A percentile compares a stretch with the other conserved stretches of the same genome.
These are phyloP conservation scores for Arabidopsis suecica DNA, from an alignment of 345 rosid genomes.

Conservation along the genomic window DNA sequence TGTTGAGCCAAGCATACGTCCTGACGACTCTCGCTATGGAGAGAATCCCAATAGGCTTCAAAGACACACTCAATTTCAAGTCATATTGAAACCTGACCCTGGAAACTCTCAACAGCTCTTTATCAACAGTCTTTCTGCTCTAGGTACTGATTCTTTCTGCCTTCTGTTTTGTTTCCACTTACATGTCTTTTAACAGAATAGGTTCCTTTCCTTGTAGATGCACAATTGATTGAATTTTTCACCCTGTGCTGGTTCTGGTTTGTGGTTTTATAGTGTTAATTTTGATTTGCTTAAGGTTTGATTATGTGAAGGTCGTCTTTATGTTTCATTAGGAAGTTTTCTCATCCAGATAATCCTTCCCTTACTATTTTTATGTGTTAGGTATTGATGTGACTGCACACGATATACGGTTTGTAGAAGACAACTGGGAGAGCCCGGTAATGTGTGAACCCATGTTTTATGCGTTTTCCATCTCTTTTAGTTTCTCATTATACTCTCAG, in stretches of 20 bases:
- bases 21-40: slow-evolving; percentile 96
- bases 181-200: not conserved
- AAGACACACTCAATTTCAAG: slow-evolving; percentile 98
- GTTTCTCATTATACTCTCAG: slow-evolving; percentile 9
- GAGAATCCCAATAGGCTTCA: slow-evolving; percentile 98
- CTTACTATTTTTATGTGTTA: slow-evolving; percentile 31
- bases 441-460: slow-evolving; percentile 22
- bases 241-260: not conserved
- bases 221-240: not conserved
- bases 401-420: slow-evolving; percentile 96
- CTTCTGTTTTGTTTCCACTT: not conserved
- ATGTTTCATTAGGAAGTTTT: not conserved
- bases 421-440: slow-evolving; percentile 99
- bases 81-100: slow-evolving; percentile 95
- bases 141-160: slow-evolving; percentile 57
- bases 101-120: slow-evolving; percentile 95
- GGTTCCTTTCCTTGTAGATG: not conserved
- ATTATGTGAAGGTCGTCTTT: not conserved
- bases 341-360: not conserved
- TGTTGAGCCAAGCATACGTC: slow-evolving; percentile 94
- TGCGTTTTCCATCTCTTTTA: not conserved
- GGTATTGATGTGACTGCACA: slow-evolving; percentile 87
- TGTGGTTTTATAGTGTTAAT: not conserved
- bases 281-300: not conserved
- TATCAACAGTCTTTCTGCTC: slow-evolving; percentile 85